Percentiles rank a stretch among this genome's conserved stretches.
Conservation (phyloP, 2,329 filamentous ascomycete species). For the Didymellaceae sp. region DNA sequence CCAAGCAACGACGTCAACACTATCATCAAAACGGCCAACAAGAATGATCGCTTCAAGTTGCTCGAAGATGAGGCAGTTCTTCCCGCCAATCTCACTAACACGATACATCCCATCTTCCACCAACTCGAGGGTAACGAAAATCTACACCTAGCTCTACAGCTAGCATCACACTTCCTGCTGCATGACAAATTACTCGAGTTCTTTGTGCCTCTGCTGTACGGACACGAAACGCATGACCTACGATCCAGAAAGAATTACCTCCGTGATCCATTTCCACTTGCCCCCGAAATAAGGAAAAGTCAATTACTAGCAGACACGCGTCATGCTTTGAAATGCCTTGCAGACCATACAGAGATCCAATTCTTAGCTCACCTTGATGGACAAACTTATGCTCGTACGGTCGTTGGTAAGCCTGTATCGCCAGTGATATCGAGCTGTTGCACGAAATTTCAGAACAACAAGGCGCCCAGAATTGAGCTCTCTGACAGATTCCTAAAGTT, state of each 20-base stretch:
- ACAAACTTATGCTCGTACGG: slow-evolving; percentile 33
- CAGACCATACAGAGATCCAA: slow-evolving; percentile 30
- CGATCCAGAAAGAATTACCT: slow-evolving; percentile 28
- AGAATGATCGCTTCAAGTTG: slow-evolving; percentile 40
- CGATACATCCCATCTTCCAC: slow-evolving; percentile 41
- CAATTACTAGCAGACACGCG: slow-evolving; percentile 27
- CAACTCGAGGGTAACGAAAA: slow-evolving; percentile 22
- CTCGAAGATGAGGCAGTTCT: slow-evolving; percentile 33
- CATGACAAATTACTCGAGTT: slow-evolving; percentile 38
- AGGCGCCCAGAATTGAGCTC: slow-evolving; percentile 32
- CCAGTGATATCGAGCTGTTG: slow-evolving; percentile 18
- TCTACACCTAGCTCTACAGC: slow-evolving; percentile 33
- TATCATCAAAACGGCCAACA: slow-evolving; percentile 34
- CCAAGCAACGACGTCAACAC: slow-evolving; percentile 18
- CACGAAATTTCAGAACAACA: slow-evolving; percentile 20
- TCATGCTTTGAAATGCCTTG: slow-evolving; percentile 35
- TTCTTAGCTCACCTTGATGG: slow-evolving; percentile 21
- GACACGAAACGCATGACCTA: slow-evolving; percentile 20
- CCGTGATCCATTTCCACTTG: slow-evolving; percentile 26
- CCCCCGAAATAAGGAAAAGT: slow-evolving; percentile 17
- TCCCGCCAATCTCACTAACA: slow-evolving; percentile 33
- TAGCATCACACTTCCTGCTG: slow-evolving; percentile 44
- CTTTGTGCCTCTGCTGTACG: slow-evolving; percentile 40
- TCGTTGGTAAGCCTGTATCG: slow-evolving; percentile 6
- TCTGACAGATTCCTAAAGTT: slow-evolving; percentile 27